Base-by-base conservation (phyloP, 31 red algal genomes). In the Asparagopsis taxiformis region DNA sequence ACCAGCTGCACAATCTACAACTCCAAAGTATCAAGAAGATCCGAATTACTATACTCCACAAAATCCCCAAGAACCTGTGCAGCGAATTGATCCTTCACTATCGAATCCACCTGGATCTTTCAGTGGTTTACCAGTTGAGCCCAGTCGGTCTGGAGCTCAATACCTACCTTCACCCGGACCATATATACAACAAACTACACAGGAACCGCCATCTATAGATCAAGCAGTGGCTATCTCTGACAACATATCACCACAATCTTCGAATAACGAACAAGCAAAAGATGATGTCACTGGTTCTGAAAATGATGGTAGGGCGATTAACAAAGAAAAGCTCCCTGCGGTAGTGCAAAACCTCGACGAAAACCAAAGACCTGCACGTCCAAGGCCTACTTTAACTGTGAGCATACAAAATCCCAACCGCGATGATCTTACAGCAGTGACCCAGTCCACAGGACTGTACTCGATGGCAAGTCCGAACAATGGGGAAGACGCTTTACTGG, bases 401-500 rank as follows among this genome's bases (percentile, higher is more conserved):
- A 6, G 13, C 13, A 46, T 46, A 9, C 41, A 6, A 13, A 46
- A 46, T 46, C 41, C 41, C 8, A 46, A 46, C 41, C 41, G 41
- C 41, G 13, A 13, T 46, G 41, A 6, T 13, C 6, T 46, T 13
- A 46, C 41, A 46, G 13, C 41, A 9, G 41, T 21, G 7, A 6
- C 54, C 6, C 20, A 21, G 5, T 58, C 54, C 8, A 15, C 54
- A 6, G 20, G 54, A 7, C 54, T 58, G 54, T 5, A 41, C 26
- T 26, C 71, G 9, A 19, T 59, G 55, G 26, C 71, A 31, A 62
- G 71, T 33, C 35, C 56, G 13, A 61, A 26, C 9, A 33, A 26
- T 50, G 56, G 71, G 19, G 51, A 75, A 13, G 54, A 61, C 4
- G 8, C 65, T 11, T 70, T 52, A 15, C 65, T 16, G 21, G 37